These are phyloP conservation scores for Colletotrichum camelliae DNA, from an alignment of 2,329 filamentous ascomycete species.

Conservation along the genomic window DNA sequence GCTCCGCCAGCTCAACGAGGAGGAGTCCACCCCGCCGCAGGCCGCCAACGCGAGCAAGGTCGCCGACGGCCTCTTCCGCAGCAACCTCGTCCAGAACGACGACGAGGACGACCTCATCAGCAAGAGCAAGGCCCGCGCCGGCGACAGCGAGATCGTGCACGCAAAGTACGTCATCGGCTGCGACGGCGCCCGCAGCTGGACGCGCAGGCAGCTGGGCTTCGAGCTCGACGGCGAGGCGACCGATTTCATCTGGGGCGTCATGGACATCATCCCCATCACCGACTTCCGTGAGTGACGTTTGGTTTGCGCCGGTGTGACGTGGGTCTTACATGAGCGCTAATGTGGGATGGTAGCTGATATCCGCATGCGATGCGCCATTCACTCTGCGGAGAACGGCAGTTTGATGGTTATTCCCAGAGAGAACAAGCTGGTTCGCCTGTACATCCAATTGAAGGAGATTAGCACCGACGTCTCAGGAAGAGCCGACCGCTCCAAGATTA, in stretches of 20 bases:
- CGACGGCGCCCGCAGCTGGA: constrained; percentile 73
- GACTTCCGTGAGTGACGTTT: constrained; percentile 47
- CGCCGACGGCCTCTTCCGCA: constrained; percentile 62
- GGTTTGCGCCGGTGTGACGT: background rate
- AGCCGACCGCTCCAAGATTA: constrained; percentile 65
- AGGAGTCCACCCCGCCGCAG: constrained; percentile 56
- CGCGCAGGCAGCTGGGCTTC: constrained; percentile 61
- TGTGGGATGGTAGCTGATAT: constrained; percentile 49
- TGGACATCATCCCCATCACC: constrained; percentile 40
- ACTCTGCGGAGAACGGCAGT: constrained; percentile 59
- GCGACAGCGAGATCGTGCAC: constrained; percentile 48
- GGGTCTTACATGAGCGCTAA: background rate
- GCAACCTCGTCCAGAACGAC: constrained; percentile 62
- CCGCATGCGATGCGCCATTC: constrained; percentile 62
- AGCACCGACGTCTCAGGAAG: constrained; percentile 47
- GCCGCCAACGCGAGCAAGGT: constrained; percentile 40
- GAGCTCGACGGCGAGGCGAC: constrained; percentile 60
- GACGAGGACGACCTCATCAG: constrained; percentile 47
- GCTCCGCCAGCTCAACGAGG: constrained; percentile 61
- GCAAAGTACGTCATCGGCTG: constrained; percentile 72
- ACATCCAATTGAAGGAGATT: constrained; percentile 65
- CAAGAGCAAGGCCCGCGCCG: constrained; percentile 30
- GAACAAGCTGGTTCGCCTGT: constrained; percentile 66
- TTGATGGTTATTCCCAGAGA: constrained; percentile 71
- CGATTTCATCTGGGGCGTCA: constrained; percentile 53